These are phyloP conservation scores for Saturnispora dispora DNA, from an alignment of 805 yeast genomes.

Conservation along the genomic window DNA sequence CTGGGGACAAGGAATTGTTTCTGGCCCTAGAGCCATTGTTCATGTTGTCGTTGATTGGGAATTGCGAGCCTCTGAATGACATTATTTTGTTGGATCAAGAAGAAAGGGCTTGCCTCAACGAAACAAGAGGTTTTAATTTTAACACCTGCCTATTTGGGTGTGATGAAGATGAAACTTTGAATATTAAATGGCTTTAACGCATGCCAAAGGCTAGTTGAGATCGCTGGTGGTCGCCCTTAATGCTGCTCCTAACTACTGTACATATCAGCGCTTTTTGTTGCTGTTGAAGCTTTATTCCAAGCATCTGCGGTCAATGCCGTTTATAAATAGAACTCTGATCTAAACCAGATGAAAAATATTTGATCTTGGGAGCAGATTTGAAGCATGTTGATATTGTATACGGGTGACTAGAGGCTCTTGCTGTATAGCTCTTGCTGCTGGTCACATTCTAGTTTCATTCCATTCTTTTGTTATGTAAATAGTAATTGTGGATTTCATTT, in stretches of 20 bases:
- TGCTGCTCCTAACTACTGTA: not conserved
- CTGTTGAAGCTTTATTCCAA: not conserved
- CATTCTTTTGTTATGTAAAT: not conserved
- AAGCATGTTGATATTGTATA: not conserved
- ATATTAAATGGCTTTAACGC: not conserved
- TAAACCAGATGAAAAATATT: not conserved
- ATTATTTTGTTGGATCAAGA: constrained; percentile 8
- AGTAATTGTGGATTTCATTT: not conserved
- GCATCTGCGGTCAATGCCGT: not conserved
- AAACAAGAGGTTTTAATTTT: not conserved
- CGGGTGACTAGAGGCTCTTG: not conserved
- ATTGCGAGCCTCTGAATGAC: constrained; percentile 29
- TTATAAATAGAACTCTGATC: not conserved
- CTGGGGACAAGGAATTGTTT: constrained; percentile 5
- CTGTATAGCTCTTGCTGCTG: not conserved
- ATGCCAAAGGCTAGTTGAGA: not conserved
- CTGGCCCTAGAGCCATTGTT: constrained; percentile 4
- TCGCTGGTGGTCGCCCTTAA: not conserved
- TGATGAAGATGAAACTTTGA: not conserved
- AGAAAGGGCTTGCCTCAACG: not conserved
- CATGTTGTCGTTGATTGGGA: constrained; percentile 14
- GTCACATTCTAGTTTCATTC: not conserved
- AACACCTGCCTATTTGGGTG: not conserved
- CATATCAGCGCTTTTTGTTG: not conserved
- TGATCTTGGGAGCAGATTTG: not conserved